Percentiles rank a stretch among this genome's conserved stretches.
phyloP scores from a whole-genome alignment of 129 eudicot genomes.

The sunflower (Helianthus annuus) region DNA sequence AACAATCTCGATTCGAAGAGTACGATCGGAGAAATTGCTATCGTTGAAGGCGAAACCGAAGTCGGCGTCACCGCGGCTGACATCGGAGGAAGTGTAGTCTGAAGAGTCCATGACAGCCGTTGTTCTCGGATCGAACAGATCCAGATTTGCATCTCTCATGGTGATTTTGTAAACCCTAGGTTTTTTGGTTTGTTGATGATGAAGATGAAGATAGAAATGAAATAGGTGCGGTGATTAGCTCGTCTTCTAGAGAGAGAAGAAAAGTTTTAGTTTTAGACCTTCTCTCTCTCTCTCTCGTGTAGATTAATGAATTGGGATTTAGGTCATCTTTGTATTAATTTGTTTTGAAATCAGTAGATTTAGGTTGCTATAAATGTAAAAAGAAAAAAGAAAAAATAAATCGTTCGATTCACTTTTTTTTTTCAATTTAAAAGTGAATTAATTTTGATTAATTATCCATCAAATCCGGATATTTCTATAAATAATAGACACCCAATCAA shows the following conservation, averaged over 20 bases:
- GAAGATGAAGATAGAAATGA: constrained; percentile 31
- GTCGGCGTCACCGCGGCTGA: constrained; percentile 63
- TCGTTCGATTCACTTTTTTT: neutral
- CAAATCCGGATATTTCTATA: no score
- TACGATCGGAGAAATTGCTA: constrained; percentile 86
- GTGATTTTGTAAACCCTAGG: constrained; percentile 39
- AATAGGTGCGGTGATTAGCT: constrained; percentile 26
- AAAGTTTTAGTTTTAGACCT: neutral
- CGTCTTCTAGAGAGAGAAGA: constrained; percentile 7
- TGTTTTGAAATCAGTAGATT: neutral
- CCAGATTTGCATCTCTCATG: constrained; percentile 68
- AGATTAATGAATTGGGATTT: no score
- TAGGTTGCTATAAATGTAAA: neutral
- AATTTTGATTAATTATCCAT: neutral
- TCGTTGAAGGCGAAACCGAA: constrained; percentile 92
- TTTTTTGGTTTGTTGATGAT: constrained; percentile 16
- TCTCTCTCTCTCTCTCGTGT: neutral
- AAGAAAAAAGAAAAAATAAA: neutral
- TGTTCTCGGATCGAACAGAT: constrained; percentile 84
- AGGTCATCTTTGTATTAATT: neutral
- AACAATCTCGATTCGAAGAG: constrained; percentile 73
- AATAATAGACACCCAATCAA: no score
- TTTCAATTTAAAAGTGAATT: neutral
- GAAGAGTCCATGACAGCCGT: constrained; percentile 78
- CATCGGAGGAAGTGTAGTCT: constrained; percentile 48